Evolutionary conservation across 768 basidiomycete genomes (phyloP).

Genomic region (Pholiota conissans): DNA sequence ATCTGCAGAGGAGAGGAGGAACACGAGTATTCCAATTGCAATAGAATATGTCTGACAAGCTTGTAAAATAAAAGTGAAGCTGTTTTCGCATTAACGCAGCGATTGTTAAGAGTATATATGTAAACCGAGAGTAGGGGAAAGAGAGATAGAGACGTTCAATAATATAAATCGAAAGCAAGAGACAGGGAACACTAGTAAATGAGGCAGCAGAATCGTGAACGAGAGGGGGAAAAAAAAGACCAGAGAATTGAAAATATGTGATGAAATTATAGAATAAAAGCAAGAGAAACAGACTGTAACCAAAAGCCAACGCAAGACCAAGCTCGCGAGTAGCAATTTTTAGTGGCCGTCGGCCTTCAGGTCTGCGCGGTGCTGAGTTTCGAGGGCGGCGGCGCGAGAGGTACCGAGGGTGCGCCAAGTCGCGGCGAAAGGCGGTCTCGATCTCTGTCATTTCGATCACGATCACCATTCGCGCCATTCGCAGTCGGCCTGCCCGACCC

Average conservation of each 20-base stretch:
- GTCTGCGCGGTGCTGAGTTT: conserved; percentile 46
- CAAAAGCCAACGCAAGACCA: background rate
- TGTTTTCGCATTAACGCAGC: background rate
- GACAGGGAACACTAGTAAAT: conserved; percentile 5
- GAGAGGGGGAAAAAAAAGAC: no score
- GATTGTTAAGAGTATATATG: background rate
- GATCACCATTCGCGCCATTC: conserved; percentile 12
- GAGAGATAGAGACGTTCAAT: conserved; percentile 2
- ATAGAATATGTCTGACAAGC: background rate
- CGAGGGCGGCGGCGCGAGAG: conserved; percentile 30
- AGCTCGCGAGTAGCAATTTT: background rate
- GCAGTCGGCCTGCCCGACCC: conserved; percentile 11
- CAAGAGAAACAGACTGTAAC: background rate
- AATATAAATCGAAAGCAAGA: conserved; percentile 4
- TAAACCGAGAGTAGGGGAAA: background rate
- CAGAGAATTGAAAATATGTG: background rate
- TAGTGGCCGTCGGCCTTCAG: conserved; percentile 40
- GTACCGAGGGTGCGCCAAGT: conserved; percentile 19
- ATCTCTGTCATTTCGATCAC: conserved; percentile 31
- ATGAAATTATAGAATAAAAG: background rate
- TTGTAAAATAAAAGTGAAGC: background rate
- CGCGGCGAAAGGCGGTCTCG: conserved; percentile 30
- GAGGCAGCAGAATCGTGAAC: conserved; percentile 2
- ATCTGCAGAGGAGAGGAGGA: background rate
- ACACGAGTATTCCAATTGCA: background rate